Conservation (phyloP, 129 eudicot species). For the Tanacetum coccineum region DNA sequence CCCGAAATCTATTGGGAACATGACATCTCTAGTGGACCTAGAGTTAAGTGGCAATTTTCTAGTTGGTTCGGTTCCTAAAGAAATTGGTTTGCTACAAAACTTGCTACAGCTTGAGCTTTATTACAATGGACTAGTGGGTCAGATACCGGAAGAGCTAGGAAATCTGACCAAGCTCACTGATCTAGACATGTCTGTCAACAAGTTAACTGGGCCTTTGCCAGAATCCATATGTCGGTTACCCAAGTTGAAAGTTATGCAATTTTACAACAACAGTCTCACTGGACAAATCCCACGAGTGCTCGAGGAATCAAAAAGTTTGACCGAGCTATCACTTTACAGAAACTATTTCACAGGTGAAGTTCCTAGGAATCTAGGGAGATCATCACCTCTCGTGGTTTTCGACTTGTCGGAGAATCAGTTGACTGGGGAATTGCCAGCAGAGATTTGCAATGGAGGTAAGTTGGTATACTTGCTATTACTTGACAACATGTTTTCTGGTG, state of each 20-base stretch:
- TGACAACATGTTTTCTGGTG: slow-evolving; percentile 61
- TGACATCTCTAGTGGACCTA: slow-evolving; percentile 76
- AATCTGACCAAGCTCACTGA: slow-evolving; percentile 59
- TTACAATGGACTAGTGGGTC: slow-evolving; percentile 62
- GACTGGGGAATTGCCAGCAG: slow-evolving; percentile 59
- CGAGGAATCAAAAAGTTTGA: slow-evolving; percentile 51
- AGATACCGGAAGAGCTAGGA: slow-evolving; percentile 70
- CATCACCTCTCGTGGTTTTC: slow-evolving; percentile 41
- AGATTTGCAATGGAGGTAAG: slow-evolving; percentile 65
- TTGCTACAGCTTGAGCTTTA: slow-evolving; percentile 64
- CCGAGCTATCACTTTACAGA: slow-evolving; percentile 55
- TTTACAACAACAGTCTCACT: slow-evolving; percentile 75
- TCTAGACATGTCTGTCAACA: slow-evolving; percentile 71
- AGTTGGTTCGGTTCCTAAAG: slow-evolving; percentile 54
- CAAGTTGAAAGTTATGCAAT: slow-evolving; percentile 51
- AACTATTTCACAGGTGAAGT: slow-evolving; percentile 68
- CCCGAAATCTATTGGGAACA: slow-evolving; percentile 64
- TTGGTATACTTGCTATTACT: slow-evolving; percentile 59
- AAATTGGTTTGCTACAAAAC: slow-evolving; percentile 54
- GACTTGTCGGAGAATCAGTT: slow-evolving; percentile 78
- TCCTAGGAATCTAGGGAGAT: slow-evolving; percentile 62
- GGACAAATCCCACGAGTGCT: slow-evolving; percentile 62
- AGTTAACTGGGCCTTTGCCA: slow-evolving; percentile 54
- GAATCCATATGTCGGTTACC: slow-evolving; percentile 67
- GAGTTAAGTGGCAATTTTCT: slow-evolving; percentile 68